These are phyloP conservation scores for Suhomyces ambrosiae DNA, from an alignment of 1,139 yeast species.

Conservation along the genomic window DNA sequence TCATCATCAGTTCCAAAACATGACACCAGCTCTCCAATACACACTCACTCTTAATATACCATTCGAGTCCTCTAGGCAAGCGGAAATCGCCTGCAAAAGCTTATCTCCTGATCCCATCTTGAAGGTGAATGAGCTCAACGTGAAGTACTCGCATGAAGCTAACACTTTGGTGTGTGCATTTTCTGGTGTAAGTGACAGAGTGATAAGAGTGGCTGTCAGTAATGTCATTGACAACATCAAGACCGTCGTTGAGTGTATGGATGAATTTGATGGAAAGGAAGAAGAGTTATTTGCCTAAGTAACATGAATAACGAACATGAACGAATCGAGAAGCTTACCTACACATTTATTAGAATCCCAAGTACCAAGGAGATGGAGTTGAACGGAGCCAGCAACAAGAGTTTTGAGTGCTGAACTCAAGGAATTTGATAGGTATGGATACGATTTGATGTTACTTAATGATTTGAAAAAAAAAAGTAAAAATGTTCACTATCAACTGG, in stretches of 20 bases:
- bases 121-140: conserved; percentile 60
- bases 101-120: conserved; percentile 79
- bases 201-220: conserved; percentile 70
- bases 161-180: conserved; percentile 44
- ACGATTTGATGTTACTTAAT: too few species aligned
- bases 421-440: too few species aligned
- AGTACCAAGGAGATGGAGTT: not conserved
- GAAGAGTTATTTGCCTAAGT: conserved; percentile 21
- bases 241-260: conserved; percentile 67
- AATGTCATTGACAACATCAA: conserved; percentile 65
- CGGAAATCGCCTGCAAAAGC: conserved; percentile 59
- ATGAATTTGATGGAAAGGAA: conserved; percentile 53
- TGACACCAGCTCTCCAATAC: conserved; percentile 12
- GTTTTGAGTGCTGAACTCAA: too few species aligned
- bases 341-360: too few species aligned
- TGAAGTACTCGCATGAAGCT: conserved; percentile 36
- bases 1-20: not conserved
- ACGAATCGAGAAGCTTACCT: too few species aligned
- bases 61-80: conserved; percentile 60
- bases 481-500: too few species aligned
- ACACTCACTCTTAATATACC: conserved; percentile 53
- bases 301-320: too few species aligned
- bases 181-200: conserved; percentile 61
- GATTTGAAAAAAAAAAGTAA: too few species aligned
- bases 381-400: too few species aligned